These are phyloP conservation scores for Lachnellula hyalina DNA, from an alignment of 2,329 filamentous ascomycete genomes.

Conservation along the genomic window DNA sequence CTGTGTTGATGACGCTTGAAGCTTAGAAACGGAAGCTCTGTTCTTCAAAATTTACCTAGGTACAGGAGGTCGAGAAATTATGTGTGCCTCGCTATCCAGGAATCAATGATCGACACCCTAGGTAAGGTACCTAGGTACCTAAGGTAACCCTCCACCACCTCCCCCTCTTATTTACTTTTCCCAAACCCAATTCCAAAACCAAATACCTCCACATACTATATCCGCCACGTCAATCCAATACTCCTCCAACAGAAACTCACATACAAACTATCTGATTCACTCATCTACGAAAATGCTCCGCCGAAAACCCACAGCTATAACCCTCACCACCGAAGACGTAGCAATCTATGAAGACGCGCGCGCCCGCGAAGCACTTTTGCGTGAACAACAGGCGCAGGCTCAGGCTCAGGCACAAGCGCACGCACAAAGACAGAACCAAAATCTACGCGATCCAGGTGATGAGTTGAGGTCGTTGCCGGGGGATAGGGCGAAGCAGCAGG, in stretches of 20 bases:
- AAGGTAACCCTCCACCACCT: neutral
- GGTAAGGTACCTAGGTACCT: neutral
- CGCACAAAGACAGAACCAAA: conserved; percentile 8
- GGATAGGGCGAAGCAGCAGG: conserved; percentile 19
- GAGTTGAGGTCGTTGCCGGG: conserved; percentile 16
- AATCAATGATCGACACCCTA: neutral
- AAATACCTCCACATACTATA: neutral
- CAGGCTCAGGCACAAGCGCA: conserved; percentile 19
- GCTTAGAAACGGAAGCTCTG: neutral
- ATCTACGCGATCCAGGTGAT: conserved; percentile 19
- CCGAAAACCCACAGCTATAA: conserved; percentile 61
- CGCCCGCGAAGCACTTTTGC: conserved; percentile 30
- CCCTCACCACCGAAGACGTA: conserved; percentile 65
- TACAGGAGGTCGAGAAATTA: neutral
- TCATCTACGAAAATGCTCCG: conserved; percentile 50
- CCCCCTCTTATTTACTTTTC: neutral
- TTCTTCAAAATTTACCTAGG: neutral
- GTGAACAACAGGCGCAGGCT: conserved; percentile 23
- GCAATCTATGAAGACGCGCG: conserved; percentile 64
- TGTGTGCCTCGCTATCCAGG: conserved; percentile 11
- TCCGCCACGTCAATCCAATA: neutral
- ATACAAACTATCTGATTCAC: neutral
- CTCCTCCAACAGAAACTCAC: conserved; percentile 1
- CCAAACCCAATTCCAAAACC: neutral
- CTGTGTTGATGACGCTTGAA: conserved; percentile 8